Percentiles rank a stretch among this genome's conserved stretches.
phyloP scores from a whole-genome alignment of 305 asterid genomes.

The Solanum hybrid region DNA sequence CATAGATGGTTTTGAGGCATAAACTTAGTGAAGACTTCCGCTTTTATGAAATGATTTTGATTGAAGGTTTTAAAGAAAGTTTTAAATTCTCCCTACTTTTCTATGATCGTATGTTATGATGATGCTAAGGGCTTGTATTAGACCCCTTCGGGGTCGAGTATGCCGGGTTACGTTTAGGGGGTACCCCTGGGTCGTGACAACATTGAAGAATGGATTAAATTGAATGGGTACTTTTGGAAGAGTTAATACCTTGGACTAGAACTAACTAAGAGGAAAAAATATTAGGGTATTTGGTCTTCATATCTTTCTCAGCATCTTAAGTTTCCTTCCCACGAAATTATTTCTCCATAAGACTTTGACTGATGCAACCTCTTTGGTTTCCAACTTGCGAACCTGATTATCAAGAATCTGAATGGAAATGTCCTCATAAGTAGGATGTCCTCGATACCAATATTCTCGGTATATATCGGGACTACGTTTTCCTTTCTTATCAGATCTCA shows the following conservation, averaged over 20 bases:
- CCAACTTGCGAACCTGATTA: neutral
- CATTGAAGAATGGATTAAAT: neutral
- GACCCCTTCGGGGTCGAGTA: no score
- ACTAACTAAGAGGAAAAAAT: neutral
- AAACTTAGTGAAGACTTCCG: no score
- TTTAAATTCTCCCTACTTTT: no score
- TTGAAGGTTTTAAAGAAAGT: no score
- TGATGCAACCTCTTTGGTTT: neutral
- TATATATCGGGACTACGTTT: neutral
- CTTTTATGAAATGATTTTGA: no score
- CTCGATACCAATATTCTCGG: no score
- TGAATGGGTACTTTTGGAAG: neutral
- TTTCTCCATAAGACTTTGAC: neutral
- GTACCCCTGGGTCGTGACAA: no score
- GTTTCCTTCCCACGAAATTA: neutral
- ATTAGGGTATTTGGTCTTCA: neutral
- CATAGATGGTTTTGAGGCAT: no score
- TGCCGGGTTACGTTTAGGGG: no score
- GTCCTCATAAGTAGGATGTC: no score
- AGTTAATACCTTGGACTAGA: neutral
- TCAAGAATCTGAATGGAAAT: neutral
- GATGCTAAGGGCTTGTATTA: no score
- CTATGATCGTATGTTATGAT: no score
- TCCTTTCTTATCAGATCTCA: neutral
- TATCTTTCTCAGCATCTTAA: neutral